These are phyloP conservation scores for Heterobasidion annosum DNA, from an alignment of 1,284 basidiomycete genomes.

Conservation along the genomic window DNA sequence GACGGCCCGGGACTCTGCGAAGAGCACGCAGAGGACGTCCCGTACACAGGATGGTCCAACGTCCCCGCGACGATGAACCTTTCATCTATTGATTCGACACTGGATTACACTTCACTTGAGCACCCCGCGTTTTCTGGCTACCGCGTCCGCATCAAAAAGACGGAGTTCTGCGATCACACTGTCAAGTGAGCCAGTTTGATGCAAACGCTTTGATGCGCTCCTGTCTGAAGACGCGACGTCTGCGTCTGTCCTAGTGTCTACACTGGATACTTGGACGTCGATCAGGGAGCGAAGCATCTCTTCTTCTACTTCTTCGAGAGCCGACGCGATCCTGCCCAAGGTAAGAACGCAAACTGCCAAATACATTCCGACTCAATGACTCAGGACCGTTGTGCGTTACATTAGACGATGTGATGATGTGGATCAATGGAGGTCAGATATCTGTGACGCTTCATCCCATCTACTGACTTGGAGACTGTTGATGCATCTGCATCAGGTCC, in stretches of 20 bases:
- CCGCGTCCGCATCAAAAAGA: constrained; percentile 52
- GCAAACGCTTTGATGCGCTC: neutral
- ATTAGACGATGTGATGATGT: constrained; percentile 59
- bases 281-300: constrained; percentile 49
- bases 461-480: neutral
- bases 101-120: constrained; percentile 29
- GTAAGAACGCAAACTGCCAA: constrained; percentile 10
- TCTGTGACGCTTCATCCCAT: neutral
- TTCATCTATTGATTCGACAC: constrained; percentile 7
- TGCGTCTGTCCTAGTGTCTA: constrained; percentile 31
- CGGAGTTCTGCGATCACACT: constrained; percentile 54
- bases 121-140: constrained; percentile 43
- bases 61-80: constrained; percentile 9
- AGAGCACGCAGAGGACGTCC: too few species aligned
- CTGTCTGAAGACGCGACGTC: neutral
- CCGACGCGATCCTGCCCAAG: constrained; percentile 51
- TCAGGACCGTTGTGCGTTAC: neutral
- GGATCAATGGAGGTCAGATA: constrained; percentile 55
- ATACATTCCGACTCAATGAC: neutral
- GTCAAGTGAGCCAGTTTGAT: constrained; percentile 31
- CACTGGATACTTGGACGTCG: constrained; percentile 57
- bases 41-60: too few species aligned
- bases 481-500: constrained; percentile 32
- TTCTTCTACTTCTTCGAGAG: constrained; percentile 89
- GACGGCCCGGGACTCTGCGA: too few species aligned